phyloP scores from a whole-genome alignment of 768 basidiomycete genomes.

The Boletus rubescentipes region DNA sequence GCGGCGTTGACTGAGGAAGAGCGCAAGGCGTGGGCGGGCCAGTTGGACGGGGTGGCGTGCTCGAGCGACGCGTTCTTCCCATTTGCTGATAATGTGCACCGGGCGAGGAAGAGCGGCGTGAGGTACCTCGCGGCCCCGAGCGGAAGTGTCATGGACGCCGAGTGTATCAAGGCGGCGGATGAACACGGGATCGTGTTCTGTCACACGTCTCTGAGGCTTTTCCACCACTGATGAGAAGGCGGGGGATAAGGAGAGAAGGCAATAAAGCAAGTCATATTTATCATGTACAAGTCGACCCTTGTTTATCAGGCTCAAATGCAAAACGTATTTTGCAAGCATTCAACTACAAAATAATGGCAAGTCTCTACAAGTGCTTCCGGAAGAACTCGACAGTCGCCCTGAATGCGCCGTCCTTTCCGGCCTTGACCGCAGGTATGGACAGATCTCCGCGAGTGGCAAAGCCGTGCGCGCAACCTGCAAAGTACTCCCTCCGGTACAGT shows the following conservation, averaged over 20 bases:
- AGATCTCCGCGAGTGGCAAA: conserved; percentile 54
- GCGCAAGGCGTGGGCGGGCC: conserved; percentile 66
- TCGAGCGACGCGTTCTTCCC: conserved; percentile 99
- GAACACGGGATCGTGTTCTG: conserved; percentile 91
- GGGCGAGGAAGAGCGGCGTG: conserved; percentile 89
- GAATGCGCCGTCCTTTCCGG: conserved; percentile 56
- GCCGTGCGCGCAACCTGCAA: conserved; percentile 48
- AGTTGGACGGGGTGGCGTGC: conserved; percentile 86
- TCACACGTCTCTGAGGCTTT: conserved; percentile 83
- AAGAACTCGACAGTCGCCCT: conserved; percentile 57
- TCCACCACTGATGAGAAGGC: conserved; percentile 65
- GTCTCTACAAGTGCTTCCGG: conserved; percentile 29
- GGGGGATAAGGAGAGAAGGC: conserved; percentile 5
- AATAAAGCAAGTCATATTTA: neutral
- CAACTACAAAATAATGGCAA: no score
- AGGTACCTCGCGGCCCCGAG: conserved; percentile 88
- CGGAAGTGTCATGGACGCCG: conserved; percentile 96
- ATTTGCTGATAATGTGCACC: conserved; percentile 96
- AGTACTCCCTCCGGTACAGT: conserved; percentile 33
- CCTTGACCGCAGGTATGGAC: conserved; percentile 51
- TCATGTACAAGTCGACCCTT: neutral
- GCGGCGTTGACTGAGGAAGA: conserved; percentile 65
- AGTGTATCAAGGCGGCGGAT: conserved; percentile 95
- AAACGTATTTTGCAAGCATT: neutral
- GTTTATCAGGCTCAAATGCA: neutral